Conservation (phyloP, 2,329 filamentous ascomycete genomes). For the Sordariomycetes sp. region DNA sequence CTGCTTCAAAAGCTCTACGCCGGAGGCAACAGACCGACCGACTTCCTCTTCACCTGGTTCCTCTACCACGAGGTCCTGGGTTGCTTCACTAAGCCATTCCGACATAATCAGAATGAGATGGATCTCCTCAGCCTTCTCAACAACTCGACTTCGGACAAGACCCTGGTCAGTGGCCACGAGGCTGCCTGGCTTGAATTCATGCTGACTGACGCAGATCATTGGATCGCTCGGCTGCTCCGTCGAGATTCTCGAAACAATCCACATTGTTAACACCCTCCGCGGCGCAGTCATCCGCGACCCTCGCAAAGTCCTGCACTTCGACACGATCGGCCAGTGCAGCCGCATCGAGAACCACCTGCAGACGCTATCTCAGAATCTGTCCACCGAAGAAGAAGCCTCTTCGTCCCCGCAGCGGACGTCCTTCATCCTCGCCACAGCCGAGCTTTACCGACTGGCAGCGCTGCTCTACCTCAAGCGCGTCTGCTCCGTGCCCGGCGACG, state of each 20-base stretch:
- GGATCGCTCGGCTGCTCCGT: constrained; percentile 37
- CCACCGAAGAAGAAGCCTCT: constrained; percentile 4
- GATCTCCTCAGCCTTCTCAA: too few species aligned
- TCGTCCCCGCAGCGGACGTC: constrained; percentile 17
- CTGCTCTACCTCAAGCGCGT: constrained; percentile 32
- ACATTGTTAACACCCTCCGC: constrained; percentile 22
- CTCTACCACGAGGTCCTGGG: constrained; percentile 37
- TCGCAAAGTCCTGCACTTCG: neutral
- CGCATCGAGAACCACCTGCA: constrained; percentile 5
- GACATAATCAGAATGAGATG: constrained; percentile 2
- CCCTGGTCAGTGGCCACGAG: neutral
- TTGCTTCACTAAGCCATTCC: constrained; percentile 27
- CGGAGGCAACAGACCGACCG: constrained; percentile 11
- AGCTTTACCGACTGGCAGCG: constrained; percentile 40
- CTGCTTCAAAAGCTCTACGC: constrained; percentile 19
- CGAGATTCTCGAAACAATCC: constrained; percentile 33
- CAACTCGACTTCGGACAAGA: too few species aligned
- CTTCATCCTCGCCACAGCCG: constrained; percentile 31
- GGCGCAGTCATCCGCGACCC: neutral
- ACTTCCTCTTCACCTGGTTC: constrained; percentile 35
- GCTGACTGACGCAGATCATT: constrained; percentile 25
- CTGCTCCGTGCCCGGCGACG: constrained; percentile 10
- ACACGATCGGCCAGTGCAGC: constrained; percentile 11
- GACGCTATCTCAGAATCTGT: constrained; percentile 6
- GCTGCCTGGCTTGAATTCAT: neutral